A percentile compares a stretch with the other conserved stretches of the same genome.
Conservation (phyloP, 805 yeast species). For the Kodamaea fukazawae region DNA sequence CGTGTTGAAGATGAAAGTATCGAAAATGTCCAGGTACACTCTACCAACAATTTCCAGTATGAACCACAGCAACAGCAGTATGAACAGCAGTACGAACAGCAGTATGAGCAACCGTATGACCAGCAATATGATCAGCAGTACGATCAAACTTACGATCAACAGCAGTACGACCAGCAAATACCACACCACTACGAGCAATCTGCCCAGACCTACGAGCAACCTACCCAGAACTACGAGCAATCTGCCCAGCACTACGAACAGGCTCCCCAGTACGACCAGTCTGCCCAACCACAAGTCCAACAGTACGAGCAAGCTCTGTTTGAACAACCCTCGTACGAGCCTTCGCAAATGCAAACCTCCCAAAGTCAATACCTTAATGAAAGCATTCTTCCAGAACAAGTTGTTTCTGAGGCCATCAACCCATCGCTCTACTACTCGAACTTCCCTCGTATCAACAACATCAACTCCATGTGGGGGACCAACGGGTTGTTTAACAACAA, state of each 20-base stretch:
- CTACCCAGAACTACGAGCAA: not conserved
- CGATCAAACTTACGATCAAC: not conserved
- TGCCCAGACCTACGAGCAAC: not conserved
- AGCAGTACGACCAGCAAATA: not conserved
- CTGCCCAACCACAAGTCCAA: conserved; percentile 1
- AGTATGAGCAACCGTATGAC: not conserved
- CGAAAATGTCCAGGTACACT: not conserved
- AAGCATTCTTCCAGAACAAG: not conserved
- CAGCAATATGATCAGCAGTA: not conserved
- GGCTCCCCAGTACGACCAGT: not conserved
- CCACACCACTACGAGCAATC: not conserved
- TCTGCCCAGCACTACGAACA: not conserved
- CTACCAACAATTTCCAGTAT: not conserved
- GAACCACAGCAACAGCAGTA: conserved; percentile 12
- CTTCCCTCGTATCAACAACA: not conserved
- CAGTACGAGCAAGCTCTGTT: conserved; percentile 1
- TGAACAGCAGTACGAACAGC: conserved; percentile 10
- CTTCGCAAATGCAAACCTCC: not conserved
- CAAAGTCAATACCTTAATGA: not conserved
- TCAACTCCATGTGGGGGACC: conserved; percentile 5
- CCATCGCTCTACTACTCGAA: conserved; percentile 3
- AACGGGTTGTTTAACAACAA: conserved; percentile 4
- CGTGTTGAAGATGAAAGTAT: conserved; percentile 3
- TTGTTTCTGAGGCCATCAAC: not conserved
- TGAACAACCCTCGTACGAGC: not conserved